phyloP scores from a whole-genome alignment of 2,329 filamentous ascomycete genomes.

The Colletotrichum trifolii region DNA sequence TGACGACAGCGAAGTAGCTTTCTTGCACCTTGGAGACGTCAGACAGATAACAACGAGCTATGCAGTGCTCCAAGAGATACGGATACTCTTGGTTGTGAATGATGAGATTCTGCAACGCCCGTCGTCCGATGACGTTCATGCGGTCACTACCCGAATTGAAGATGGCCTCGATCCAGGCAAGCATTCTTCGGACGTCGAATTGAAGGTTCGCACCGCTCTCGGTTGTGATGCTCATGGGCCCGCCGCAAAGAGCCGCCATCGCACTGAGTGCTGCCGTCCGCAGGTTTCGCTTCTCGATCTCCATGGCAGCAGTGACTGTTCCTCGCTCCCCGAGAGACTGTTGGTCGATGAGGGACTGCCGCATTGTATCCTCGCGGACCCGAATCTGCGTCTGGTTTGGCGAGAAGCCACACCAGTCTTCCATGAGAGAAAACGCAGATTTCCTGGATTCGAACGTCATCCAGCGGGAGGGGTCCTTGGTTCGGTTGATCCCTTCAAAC shows the following conservation, averaged over 20 bases:
- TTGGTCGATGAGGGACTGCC: slow-evolving; percentile 84
- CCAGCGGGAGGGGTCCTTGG: slow-evolving; percentile 88
- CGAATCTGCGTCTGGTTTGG: slow-evolving; percentile 87
- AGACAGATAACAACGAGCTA: slow-evolving; percentile 88
- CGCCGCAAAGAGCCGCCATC: slow-evolving; percentile 92
- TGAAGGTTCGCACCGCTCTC: slow-evolving; percentile 89
- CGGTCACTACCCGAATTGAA: slow-evolving; percentile 93
- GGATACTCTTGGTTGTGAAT: slow-evolving; percentile 89
- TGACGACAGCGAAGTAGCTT: slow-evolving; percentile 95
- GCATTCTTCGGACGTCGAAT: slow-evolving; percentile 92
- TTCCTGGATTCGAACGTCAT: slow-evolving; percentile 98
- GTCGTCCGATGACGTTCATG: slow-evolving; percentile 88
- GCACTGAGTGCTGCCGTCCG: slow-evolving; percentile 91
- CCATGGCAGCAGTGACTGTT: slow-evolving; percentile 87
- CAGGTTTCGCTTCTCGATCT: slow-evolving; percentile 95
- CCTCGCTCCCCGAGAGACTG: slow-evolving; percentile 80
- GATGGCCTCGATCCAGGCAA: slow-evolving; percentile 95
- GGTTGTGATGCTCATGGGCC: slow-evolving; percentile 86
- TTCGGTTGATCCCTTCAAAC: slow-evolving; percentile 89
- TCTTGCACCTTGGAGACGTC: slow-evolving; percentile 86
- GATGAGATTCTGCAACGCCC: slow-evolving; percentile 90
- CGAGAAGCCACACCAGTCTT: slow-evolving; percentile 98
- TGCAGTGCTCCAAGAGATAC: slow-evolving; percentile 88
- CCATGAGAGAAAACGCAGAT: slow-evolving; percentile 95
- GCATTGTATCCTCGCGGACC: slow-evolving; percentile 86